Evolutionary conservation across 1,139 yeast genomes (phyloP), one percentile per base, ranked within the genome.

Genomic region (Pichia norvegensis): DNA sequence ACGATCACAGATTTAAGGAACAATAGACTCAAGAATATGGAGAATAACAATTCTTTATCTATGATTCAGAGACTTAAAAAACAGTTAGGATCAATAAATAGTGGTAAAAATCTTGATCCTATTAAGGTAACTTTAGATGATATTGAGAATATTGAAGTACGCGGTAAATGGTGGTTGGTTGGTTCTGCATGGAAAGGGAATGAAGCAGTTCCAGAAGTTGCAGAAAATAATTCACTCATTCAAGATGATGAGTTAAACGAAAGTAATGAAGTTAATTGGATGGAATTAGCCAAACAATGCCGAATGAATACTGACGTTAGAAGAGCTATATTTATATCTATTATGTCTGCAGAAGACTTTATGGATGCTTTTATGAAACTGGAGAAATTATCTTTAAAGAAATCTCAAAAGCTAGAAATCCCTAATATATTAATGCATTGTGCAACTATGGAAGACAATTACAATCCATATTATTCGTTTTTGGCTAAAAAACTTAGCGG

Each of bases 141-240:
- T 66, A 88, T 94, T 48, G 78, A 77, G 43, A 78, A 77, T 52
- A 74, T 86, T 27, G 85, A 81, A 13, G 76, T 81, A 0, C 76
- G 80, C 52, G 98, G 98, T 46, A 92, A 90, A 64, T 94, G 99
- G 99, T 94, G 98, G 99, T 71, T 92, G 38, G 90, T 94, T 33
- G 98, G 99, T 40, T 85, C 97, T 4, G 96, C 98, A 0, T 92
- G 97, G 97, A 85, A 79, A 58, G 90, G 90, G 1, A 53, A 57
- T 14, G 63, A 50, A 2, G 45, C 46, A 6, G 17, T 21, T 2
- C 20, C 27, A 10, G 67, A 64, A 13, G 64, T 57, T 14, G 55
- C 50, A 9, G 36, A 40, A 37, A 2, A 47, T 36, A 16, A 23
- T n/a, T 16, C 9, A 7, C 61, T 77, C 53, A 68, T 70, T 52